These are phyloP conservation scores for Suillus lakei DNA, from an alignment of 768 basidiomycete genomes.

Conservation along the genomic window DNA sequence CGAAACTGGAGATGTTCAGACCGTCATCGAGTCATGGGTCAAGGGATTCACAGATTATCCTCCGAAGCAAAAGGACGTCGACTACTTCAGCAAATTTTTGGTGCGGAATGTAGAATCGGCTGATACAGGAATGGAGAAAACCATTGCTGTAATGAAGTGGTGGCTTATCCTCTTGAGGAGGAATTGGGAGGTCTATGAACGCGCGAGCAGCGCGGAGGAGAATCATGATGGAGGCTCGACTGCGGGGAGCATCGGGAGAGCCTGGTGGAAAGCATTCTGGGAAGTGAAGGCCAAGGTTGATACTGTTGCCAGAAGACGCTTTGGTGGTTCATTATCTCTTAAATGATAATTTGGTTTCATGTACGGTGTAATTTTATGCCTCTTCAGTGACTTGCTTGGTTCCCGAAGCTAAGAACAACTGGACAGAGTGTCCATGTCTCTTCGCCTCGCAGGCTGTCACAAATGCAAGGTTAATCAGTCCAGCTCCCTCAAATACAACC, in stretches of 20 bases:
- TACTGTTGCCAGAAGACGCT: constrained; percentile 62
- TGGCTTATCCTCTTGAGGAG: constrained; percentile 76
- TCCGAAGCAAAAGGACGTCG: constrained; percentile 78
- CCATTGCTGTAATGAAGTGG: constrained; percentile 76
- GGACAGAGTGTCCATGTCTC: constrained; percentile 37
- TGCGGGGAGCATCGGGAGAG: constrained; percentile 54
- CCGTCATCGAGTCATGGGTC: constrained; percentile 79
- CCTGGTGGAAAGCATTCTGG: constrained; percentile 85
- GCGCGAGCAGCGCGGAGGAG: constrained; percentile 36
- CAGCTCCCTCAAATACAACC: constrained; percentile 55
- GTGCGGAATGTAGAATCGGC: constrained; percentile 68
- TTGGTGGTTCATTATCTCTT: constrained; percentile 73
- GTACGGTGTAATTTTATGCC: neutral
- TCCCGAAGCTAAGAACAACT: constrained; percentile 64
- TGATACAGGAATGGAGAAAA: constrained; percentile 73
- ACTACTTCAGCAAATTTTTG: constrained; percentile 75
- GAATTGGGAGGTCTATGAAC: constrained; percentile 64
- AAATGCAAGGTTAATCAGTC: constrained; percentile 51
- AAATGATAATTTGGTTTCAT: constrained; percentile 41
- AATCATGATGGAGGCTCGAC: constrained; percentile 33
- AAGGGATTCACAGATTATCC: constrained; percentile 57
- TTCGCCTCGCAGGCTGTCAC: constrained; percentile 36
- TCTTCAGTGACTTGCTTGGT: constrained; percentile 33
- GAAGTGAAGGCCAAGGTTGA: constrained; percentile 73
- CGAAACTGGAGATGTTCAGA: constrained; percentile 74